Base-by-base conservation (phyloP, 2,329 filamentous ascomycete genomes). In the Lasiodiplodia citricola region DNA sequence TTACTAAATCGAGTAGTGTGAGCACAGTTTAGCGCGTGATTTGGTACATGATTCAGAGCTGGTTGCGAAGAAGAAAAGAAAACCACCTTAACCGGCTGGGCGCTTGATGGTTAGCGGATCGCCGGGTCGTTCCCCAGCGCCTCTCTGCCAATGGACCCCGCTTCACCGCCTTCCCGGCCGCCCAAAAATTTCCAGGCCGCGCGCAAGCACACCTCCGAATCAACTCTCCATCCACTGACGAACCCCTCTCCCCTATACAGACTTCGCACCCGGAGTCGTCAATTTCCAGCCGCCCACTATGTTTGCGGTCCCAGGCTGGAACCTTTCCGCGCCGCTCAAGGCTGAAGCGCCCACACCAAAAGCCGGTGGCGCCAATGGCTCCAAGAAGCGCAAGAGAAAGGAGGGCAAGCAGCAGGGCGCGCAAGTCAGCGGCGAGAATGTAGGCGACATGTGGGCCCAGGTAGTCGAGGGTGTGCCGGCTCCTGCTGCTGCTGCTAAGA, bases 251-350 rank as follows among this genome's bases (percentile, higher is more conserved):
- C 44, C 11, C 44, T 21, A 11, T n/a, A 47, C 44, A 47, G 18
- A 35, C 41, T 6, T 21, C n/a, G 8, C 44, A 21, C 21, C 11
- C 18, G n/a, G 7, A n/a, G 10, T 47, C 44, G 44, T n/a, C 44
- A 35, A n/a, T 51, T 37, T 35, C 47, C 57, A 50, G 23, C 51
- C 28, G 23, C 44, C n/a, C 70, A 71, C 70, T 80, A 95, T 98
- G 95, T 98, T 98, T 80, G 91, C 94, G 11, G 94, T 98, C 37
- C 92, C 92, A 75, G 96, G 96, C 73, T 97, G 95, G 94, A 93
- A 93, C 50, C 86, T 97, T 44, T 88, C 92, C 68, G 87, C 90
- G 70, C 87, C 89, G 65, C 87, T 96, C 71, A 93, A 93, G 80
- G 81, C 88, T 37, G 93, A 97, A 80, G 86, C 83, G 70, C 74